A percentile compares a stretch with the other conserved stretches of the same genome.
These are phyloP conservation scores for Physcomitrellopsis africana DNA, from an alignment of 225 moss, liverwort and hornwort species.

Conservation along the genomic window DNA sequence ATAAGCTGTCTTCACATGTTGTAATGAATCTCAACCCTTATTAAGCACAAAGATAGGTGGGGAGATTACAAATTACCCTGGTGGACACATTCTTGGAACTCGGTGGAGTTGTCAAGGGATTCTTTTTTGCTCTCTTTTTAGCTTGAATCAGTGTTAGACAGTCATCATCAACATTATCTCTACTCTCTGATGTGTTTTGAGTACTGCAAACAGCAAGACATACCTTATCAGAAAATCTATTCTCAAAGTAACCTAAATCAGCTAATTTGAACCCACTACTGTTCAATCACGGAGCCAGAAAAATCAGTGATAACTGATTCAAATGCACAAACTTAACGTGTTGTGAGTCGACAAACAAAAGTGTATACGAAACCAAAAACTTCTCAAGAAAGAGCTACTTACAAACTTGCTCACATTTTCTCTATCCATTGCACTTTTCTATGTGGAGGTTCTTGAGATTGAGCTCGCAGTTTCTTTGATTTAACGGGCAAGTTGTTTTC, in stretches of 20 bases:
- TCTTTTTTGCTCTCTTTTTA: conserved; percentile 33
- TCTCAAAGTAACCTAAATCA: not conserved
- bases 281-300: conserved; percentile 2
- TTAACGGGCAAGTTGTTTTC: conserved; percentile 28
- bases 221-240: conserved; percentile 25
- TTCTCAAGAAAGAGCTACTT: conserved; percentile 43
- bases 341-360: conserved; percentile 12
- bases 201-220: conserved; percentile 51
- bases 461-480: conserved; percentile 55
- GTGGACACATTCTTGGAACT: conserved; percentile 36
- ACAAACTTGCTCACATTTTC: conserved; percentile 74
- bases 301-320: not conserved
- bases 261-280: not conserved
- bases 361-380: conserved; percentile 25
- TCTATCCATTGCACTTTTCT: conserved; percentile 78
- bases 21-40: conserved; percentile 23
- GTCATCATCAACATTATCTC: conserved; percentile 32
- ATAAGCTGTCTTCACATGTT: conserved; percentile 9
- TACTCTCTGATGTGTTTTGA: conserved; percentile 42
- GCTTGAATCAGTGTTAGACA: conserved; percentile 28
- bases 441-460: conserved; percentile 77
- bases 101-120: conserved; percentile 30
- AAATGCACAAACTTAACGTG: conserved; percentile 8
- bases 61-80: conserved; percentile 36
- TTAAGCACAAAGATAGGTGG: conserved; percentile 14